Percentiles rank a stretch among this genome's conserved stretches.
Evolutionary conservation across 768 basidiomycete species (phyloP).

Genomic region (Kwoniella dejecticola): DNA sequence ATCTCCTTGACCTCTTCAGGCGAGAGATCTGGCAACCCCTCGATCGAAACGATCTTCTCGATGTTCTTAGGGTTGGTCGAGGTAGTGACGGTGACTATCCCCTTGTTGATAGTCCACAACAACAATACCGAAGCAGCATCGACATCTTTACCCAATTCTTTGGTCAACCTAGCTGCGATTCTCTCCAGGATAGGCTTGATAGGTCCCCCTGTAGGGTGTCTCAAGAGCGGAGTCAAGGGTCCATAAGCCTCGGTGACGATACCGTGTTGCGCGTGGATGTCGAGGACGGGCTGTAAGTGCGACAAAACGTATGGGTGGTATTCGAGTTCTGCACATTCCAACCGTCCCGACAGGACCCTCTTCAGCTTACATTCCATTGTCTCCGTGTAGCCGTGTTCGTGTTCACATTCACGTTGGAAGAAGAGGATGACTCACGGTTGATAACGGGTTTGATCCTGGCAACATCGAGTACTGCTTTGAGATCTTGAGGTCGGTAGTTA

Average conservation of each 20-base stretch:
- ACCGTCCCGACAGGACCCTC: no score
- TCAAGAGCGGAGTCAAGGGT: conserved; percentile 47
- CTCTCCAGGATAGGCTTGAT: conserved; percentile 45
- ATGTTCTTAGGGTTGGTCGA: conserved; percentile 38
- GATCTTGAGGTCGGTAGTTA: conserved; percentile 51
- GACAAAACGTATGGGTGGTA: conserved; percentile 54
- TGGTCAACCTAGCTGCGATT: conserved; percentile 32
- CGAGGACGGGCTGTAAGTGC: conserved; percentile 45
- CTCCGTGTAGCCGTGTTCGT: background rate
- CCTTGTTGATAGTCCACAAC: conserved; percentile 48
- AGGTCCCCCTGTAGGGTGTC: conserved; percentile 40
- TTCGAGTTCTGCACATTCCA: conserved; percentile 42
- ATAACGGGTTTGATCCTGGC: conserved; percentile 51
- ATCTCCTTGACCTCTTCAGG: conserved; percentile 55
- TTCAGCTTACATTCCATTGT: background rate
- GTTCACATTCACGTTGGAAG: background rate
- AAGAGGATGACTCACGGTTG: conserved; percentile 37
- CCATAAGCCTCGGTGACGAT: conserved; percentile 52
- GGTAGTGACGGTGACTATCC: conserved; percentile 47
- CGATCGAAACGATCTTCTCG: conserved; percentile 38
- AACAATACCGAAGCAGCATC: conserved; percentile 35
- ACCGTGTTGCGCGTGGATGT: conserved; percentile 39
- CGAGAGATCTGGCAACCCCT: conserved; percentile 35
- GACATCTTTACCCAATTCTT: conserved; percentile 32
- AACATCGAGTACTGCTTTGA: conserved; percentile 39